phyloP scores from a whole-genome alignment of 1,139 yeast genomes.

The Meyerozyma athensensis region DNA sequence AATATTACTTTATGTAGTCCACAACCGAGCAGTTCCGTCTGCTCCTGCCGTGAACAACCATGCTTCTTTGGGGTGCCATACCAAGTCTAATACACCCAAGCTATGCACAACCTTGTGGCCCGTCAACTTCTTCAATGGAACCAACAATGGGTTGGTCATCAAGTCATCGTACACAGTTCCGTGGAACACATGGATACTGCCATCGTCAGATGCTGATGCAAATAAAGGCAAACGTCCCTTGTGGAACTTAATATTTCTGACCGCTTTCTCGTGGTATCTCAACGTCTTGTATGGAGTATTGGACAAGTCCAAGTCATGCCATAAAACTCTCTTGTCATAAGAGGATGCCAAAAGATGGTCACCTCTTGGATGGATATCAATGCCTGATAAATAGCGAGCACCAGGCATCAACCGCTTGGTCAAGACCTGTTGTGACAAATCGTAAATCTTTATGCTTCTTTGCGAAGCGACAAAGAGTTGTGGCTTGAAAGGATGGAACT shows the following conservation, averaged over 20 bases:
- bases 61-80: conserved; percentile 98
- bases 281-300: conserved; percentile 91
- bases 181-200: conserved; percentile 89
- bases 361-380: conserved; percentile 95
- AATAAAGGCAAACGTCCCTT: conserved; percentile 81
- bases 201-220: conserved; percentile 97
- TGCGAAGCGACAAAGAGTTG: conserved; percentile 92
- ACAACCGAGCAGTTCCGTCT: conserved; percentile 90
- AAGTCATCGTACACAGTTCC: conserved; percentile 94
- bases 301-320: conserved; percentile 94
- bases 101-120: conserved; percentile 84
- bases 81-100: conserved; percentile 83
- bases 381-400: conserved; percentile 87
- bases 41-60: conserved; percentile 99
- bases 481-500: conserved; percentile 95
- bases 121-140: conserved; percentile 88
- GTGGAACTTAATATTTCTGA: conserved; percentile 83
- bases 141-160: conserved; percentile 92
- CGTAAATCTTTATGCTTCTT: conserved; percentile 85
- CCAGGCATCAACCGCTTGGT: conserved; percentile 88
- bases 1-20: conserved; percentile 63
- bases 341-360: conserved; percentile 91
- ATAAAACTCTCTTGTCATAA: conserved; percentile 88
- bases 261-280: conserved; percentile 93
- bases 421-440: conserved; percentile 78